Conservation (phyloP, 2,329 filamentous ascomycete genomes). For the Achaetomium macrosporum region DNA sequence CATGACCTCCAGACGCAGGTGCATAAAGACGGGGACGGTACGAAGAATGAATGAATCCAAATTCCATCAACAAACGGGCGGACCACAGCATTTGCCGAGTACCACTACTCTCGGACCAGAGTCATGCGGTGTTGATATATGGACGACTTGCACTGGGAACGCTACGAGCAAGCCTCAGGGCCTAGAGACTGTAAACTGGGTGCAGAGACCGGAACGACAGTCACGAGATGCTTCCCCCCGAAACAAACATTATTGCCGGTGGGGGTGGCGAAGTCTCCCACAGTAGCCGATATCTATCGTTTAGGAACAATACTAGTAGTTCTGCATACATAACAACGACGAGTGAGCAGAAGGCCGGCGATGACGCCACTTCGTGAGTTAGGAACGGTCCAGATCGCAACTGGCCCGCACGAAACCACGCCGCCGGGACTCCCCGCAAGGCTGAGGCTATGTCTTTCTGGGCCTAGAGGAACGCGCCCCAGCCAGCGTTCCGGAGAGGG, state of each 20-base stretch:
- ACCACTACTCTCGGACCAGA: not conserved
- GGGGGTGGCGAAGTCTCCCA: constrained; percentile 14
- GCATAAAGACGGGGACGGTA: constrained; percentile 6
- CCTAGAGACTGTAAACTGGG: too few species aligned
- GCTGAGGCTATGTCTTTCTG: not conserved
- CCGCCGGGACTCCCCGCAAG: not conserved
- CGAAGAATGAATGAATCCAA: not conserved
- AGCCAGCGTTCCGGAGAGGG: too few species aligned
- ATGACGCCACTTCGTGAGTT: not conserved
- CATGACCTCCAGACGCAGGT: not conserved
- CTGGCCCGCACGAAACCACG: constrained; percentile 1
- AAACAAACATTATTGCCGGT: constrained; percentile 1
- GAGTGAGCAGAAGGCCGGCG: not conserved
- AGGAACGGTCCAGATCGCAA: not conserved
- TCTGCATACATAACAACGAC: constrained; percentile 1
- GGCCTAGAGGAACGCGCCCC: not conserved
- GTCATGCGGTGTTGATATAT: not conserved
- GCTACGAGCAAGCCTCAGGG: too few species aligned
- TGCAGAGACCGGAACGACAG: too few species aligned
- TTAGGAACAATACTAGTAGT: too few species aligned
- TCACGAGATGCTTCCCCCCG: not conserved
- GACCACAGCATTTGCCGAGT: not conserved
- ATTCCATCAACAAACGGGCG: not conserved
- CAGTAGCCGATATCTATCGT: not conserved
- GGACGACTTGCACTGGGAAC: not conserved